Evolutionary conservation across 768 basidiomycete genomes (phyloP), one percentile per base, ranked within the genome.

Genomic region (Kwoniella sp.): DNA sequence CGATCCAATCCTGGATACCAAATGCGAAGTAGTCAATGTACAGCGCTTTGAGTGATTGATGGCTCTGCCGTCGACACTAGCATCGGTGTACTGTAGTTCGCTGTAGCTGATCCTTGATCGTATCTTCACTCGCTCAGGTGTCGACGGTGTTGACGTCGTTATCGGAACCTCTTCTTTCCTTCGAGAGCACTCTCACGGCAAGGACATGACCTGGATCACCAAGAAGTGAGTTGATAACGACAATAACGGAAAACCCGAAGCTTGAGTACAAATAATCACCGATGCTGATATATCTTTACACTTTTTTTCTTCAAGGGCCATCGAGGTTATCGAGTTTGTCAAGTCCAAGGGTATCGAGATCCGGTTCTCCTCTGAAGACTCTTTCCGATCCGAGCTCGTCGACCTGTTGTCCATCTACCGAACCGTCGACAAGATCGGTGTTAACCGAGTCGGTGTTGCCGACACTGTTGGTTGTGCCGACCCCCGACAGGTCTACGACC

Each of bases 311-410:
- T 6, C 17, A 83, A 90, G 92, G 40, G 95, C 95, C 64, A 92
- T 97, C 74, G 94, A 97, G 81, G 96, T 99, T 72, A 99, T 99
- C 82, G 87, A 95, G 74, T 99, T 89, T 74, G 95, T 99, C 86
- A 99, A 99, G 86, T 93, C 90, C 84, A 99, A 97, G 89, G 89
- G 89, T 65, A 95, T 99, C 76, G 96, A 99, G 83, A 92, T 99
- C 79, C 92, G 96, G 64, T 99, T 99, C 86, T 98, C 96, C 4
- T 94, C 95, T 27, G 96, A 99, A 81, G 96, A 99, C 80, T 96
- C 93, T 21, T 99, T 99, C 91, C 91, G 96, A 70, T 97, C 94
- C 71, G 95, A 99, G 83, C 88, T 99, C 64, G 96, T 98, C 82
- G 96, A 99, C 83, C 86, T 99, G 49, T 85, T 99, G 47, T 94